Percentiles rank a stretch among this genome's conserved stretches.
Evolutionary conservation across 139 green algal species (phyloP).

Genomic region (Gonium pectorale): DNA sequence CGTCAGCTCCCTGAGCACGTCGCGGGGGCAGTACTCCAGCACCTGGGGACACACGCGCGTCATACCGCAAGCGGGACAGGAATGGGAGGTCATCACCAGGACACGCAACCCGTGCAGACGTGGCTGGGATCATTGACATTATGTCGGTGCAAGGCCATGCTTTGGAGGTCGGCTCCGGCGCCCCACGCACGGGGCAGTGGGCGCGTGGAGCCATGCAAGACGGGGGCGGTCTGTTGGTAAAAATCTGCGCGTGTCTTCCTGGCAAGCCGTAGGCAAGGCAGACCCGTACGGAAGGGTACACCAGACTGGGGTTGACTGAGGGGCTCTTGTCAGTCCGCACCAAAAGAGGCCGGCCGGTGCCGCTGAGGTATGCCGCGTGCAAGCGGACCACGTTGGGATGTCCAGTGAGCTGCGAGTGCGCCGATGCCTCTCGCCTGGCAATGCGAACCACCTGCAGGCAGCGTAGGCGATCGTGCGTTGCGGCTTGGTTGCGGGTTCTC

Average conservation of each 20-base stretch:
- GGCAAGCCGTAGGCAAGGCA: too few relatives aligned
- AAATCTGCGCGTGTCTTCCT: too few relatives aligned
- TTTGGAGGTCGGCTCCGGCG: too few relatives aligned
- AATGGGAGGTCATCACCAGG: too few relatives aligned
- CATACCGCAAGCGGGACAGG: neutral
- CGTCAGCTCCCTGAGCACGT: neutral
- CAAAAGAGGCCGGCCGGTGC: neutral
- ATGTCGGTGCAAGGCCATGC: too few relatives aligned
- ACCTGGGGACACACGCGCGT: slow-evolving; percentile 2
- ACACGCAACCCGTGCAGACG: too few relatives aligned
- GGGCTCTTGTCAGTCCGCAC: neutral
- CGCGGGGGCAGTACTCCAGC: neutral
- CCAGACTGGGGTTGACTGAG: too few relatives aligned
- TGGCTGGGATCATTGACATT: too few relatives aligned
- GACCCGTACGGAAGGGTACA: too few relatives aligned
- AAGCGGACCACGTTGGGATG: slow-evolving; percentile 20
- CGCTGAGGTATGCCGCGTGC: neutral
- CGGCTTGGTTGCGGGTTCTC: neutral
- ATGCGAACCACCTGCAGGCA: neutral
- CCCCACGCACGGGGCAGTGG: too few relatives aligned
- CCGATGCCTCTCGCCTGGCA: neutral
- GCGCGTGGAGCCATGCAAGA: too few relatives aligned
- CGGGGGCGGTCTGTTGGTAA: too few relatives aligned
- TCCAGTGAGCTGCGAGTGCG: neutral
- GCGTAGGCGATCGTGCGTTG: neutral